Evolutionary conservation across 495 filamentous ascomycete species (phyloP), one percentile per base, ranked within the genome.

Genomic region (Penicillium verhagenii): DNA sequence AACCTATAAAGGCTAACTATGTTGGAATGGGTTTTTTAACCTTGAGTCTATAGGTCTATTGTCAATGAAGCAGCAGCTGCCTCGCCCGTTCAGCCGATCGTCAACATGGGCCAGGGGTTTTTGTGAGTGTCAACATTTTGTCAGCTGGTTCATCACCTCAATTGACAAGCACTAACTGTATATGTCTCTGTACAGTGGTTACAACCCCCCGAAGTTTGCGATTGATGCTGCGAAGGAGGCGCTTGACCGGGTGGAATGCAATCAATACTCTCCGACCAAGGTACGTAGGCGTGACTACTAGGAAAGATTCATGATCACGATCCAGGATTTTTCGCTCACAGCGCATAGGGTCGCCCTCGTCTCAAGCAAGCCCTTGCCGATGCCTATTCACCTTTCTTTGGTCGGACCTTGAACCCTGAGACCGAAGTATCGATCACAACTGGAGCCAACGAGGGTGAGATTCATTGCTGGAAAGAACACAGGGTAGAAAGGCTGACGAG

Each of bases 101-200:
- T 95, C 57, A 96, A 96, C 72, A 92, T 96, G 86, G 92, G 92
- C 47, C 92, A 96, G 72, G 92, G 92, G n/a, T 96, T 95, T 79
- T 96, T 94, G 79, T 83, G 62, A 66, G 79, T 69, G 19, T 43
- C 33, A 20, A 5, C n/a, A 10, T 8, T 42, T 16, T 10, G 10
- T 6, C 19, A 26, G 16, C 29, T 10, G 28, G 14, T 1, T 14
- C 33, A 46, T 40, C n/a, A 19, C 31, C 14, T 23, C 29, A 47
- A 35, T 23, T 23, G 26, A 33, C 18, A 8, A 11, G 35, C 4
- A 23, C 43, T 53, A 20, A 60, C 35, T 3, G 18, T 18, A 0
- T 18, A 45, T 59, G 33, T 51, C 6, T 46, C 6, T 38, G 4
- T 10, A n/a, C 51, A 86, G 83, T 72, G 94, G 94, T 25, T 98